Conservation (phyloP, 2,329 filamentous ascomycete genomes). For the Hypomyces rosellus region DNA sequence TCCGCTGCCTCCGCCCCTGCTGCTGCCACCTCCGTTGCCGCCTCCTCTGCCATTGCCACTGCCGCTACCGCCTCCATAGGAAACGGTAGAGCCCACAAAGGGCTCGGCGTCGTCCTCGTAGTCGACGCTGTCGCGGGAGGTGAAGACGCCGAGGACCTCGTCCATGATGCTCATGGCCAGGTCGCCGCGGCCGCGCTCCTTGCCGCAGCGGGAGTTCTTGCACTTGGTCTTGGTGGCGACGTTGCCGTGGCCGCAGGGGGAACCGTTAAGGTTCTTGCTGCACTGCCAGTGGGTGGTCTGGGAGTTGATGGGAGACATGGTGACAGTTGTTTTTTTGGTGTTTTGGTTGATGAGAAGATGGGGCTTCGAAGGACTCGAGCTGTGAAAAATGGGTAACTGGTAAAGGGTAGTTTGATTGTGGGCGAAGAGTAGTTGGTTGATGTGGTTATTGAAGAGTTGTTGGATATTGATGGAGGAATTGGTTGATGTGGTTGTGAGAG, state of each 20-base stretch:
- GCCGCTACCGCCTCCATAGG: no score
- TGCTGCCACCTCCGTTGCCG: no score
- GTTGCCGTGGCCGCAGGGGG: not conserved
- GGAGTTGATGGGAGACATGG: not conserved
- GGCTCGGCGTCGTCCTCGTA: not conserved
- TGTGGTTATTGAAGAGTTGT: no score
- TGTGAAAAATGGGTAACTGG: no score
- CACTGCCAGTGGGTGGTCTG: not conserved
- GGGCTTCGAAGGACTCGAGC: not conserved
- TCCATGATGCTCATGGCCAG: slow-evolving; percentile 1
- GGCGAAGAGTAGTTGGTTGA: no score
- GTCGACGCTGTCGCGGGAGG: not conserved
- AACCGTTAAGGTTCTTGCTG: not conserved
- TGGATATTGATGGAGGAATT: no score
- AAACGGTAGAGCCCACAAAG: no score
- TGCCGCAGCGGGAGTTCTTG: not conserved
- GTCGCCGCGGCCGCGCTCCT: not conserved
- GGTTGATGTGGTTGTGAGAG: no score
- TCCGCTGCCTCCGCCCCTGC: no score
- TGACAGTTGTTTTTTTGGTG: not conserved
- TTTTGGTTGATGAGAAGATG: not conserved
- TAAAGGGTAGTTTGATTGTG: no score
- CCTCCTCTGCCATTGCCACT: no score
- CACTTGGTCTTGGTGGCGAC: not conserved
- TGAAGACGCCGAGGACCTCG: not conserved